A percentile compares a stretch with the other conserved stretches of the same genome.
phyloP scores from a whole-genome alignment of 139 green algal genomes.

The Astrephomene gubernaculifera region DNA sequence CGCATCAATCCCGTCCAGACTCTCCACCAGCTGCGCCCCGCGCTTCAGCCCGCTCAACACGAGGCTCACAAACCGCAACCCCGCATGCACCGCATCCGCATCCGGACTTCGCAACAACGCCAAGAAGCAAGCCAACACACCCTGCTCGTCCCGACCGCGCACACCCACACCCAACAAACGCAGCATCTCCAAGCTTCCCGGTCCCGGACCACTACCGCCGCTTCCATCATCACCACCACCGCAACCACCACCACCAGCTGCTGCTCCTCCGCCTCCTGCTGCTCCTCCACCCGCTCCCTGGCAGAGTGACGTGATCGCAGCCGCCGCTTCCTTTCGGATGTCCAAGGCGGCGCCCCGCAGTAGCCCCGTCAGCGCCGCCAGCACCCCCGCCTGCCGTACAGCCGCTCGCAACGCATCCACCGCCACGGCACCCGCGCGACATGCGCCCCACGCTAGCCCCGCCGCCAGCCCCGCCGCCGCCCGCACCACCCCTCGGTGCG shows the following conservation, averaged over 20 bases:
- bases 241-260: too few species aligned
- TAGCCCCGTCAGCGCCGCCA: neutral
- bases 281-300: neutral
- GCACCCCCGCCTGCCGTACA: neutral
- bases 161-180: neutral
- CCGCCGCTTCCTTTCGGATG: constrained; percentile 35
- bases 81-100: constrained; percentile 21
- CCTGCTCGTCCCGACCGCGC: neutral
- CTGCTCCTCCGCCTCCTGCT: neutral
- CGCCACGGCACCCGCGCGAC: neutral
- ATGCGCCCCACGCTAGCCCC: constrained; percentile 11
- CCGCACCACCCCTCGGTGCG: constrained; percentile 4
- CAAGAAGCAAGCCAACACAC: neutral
- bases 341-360: neutral
- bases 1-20: constrained; percentile 37
- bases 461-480: neutral
- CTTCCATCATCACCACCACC: neutral
- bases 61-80: constrained; percentile 14
- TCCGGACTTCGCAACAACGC: constrained; percentile 7
- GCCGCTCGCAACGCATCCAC: neutral
- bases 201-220: neutral
- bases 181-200: constrained; percentile 1
- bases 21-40: constrained; percentile 26
- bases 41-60: constrained; percentile 2
- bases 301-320: constrained; percentile 12